These are phyloP conservation scores for Coemansia erecta DNA, from an alignment of 192 early-diverging fungal genomes.

Conservation along the genomic window DNA sequence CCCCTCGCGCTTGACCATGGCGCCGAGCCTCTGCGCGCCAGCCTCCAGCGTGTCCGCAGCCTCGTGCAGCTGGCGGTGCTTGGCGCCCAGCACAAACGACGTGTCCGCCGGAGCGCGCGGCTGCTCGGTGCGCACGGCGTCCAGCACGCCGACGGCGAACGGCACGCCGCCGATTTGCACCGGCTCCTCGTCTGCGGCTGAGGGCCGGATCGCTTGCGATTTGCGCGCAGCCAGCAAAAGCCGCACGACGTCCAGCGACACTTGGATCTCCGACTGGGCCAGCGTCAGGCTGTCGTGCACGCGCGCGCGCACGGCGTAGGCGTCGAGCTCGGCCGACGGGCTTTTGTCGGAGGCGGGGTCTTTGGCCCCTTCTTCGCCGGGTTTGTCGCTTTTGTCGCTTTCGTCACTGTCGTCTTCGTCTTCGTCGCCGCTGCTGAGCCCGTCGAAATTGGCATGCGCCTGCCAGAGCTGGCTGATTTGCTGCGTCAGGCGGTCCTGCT, in stretches of 20 bases:
- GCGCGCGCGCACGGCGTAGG: slow-evolving; percentile 28
- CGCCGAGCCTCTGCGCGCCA: slow-evolving; percentile 17
- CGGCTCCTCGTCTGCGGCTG: no score
- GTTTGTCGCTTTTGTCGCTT: not conserved
- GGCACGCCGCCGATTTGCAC: slow-evolving; percentile 37
- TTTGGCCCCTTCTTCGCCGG: no score
- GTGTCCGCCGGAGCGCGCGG: slow-evolving; percentile 4
- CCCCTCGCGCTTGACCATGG: slow-evolving; percentile 15
- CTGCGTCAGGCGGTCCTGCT: slow-evolving; percentile 28
- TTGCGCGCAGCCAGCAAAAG: slow-evolving; percentile 37
- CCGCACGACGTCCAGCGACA: slow-evolving; percentile 45
- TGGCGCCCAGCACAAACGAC: slow-evolving; percentile 45
- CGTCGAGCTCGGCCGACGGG: slow-evolving; percentile 21
- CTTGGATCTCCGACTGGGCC: slow-evolving; percentile 49
- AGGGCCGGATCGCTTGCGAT: slow-evolving; percentile 5
- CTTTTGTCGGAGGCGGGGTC: not conserved
- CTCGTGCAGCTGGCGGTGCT: slow-evolving; percentile 37
- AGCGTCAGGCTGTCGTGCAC: slow-evolving; percentile 37
- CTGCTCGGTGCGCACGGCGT: slow-evolving; percentile 24
- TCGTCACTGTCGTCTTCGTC: slow-evolving; percentile 1
- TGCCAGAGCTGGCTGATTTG: slow-evolving; percentile 51
- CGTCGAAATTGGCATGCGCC: slow-evolving; percentile 32
- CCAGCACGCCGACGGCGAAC: slow-evolving; percentile 33
- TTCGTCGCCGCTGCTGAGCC: slow-evolving; percentile 13
- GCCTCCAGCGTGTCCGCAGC: slow-evolving; percentile 33